phyloP scores from a whole-genome alignment of 2,329 filamentous ascomycete genomes.

The Hortaea sp. region DNA sequence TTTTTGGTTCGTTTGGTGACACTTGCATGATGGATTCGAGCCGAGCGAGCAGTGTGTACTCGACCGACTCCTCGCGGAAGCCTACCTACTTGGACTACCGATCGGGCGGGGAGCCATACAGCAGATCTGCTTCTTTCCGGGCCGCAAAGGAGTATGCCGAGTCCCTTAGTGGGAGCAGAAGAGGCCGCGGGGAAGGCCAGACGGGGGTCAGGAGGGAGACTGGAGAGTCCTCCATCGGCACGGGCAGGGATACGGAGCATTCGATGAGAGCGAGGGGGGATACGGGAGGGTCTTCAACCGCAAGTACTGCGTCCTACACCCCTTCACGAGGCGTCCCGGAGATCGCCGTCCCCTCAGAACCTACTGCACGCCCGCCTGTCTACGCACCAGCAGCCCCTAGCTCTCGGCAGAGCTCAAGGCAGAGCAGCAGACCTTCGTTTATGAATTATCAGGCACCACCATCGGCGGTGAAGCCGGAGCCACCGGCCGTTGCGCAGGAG shows the following conservation, averaged over 20 bases:
- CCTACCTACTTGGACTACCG: constrained; percentile 3
- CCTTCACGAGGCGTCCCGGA: no score
- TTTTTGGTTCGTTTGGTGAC: no score
- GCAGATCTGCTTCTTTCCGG: background rate
- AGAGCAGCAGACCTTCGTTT: constrained; percentile 4
- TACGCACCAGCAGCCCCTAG: background rate
- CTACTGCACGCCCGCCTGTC: background rate
- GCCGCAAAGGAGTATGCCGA: constrained; percentile 2
- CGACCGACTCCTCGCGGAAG: background rate
- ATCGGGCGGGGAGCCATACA: background rate
- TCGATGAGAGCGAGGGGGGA: no score
- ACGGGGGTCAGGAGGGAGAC: background rate
- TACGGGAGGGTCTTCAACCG: no score
- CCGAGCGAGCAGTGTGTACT: constrained; percentile 5
- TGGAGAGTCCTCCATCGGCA: background rate
- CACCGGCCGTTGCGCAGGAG: background rate
- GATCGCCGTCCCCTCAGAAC: no score
- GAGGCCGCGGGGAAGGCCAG: background rate
- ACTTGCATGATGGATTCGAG: background rate
- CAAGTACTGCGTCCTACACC: no score
- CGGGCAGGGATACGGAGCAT: background rate
- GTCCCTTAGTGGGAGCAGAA: background rate
- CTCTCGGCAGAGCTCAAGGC: constrained; percentile 1
- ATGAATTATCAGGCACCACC: constrained; percentile 7
- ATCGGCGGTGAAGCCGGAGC: background rate